Conservation (phyloP, 2,329 filamentous ascomycete genomes). For the Leptosphaerulina australis region DNA sequence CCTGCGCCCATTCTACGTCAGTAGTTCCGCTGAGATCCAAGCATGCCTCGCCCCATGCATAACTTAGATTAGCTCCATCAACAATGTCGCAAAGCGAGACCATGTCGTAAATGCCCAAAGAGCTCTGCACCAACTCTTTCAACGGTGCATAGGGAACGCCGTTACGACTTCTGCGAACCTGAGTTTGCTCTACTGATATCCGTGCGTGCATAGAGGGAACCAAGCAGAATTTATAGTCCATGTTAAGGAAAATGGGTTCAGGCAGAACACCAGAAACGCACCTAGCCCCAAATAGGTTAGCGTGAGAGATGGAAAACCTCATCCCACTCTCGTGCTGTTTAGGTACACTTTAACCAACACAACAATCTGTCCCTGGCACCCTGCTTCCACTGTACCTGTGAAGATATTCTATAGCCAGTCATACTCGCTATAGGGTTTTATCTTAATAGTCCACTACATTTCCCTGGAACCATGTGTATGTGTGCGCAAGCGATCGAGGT, state of each 20-base stretch:
- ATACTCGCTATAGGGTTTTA: too few relatives aligned
- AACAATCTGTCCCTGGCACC: too few relatives aligned
- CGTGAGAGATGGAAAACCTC: too few relatives aligned
- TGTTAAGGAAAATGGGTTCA: too few relatives aligned
- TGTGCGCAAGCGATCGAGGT: neutral
- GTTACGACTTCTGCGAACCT: neutral
- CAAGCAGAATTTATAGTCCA: neutral
- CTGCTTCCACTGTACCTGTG: too few relatives aligned
- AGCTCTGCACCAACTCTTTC: neutral
- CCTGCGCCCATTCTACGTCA: neutral
- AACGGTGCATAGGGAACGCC: neutral
- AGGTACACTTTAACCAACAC: too few relatives aligned
- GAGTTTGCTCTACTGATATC: neutral
- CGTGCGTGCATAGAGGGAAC: neutral
- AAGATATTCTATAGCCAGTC: too few relatives aligned
- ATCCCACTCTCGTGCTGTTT: too few relatives aligned
- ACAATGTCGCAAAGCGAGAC: neutral
- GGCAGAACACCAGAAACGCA: too few relatives aligned
- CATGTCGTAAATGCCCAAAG: neutral
- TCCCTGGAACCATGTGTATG: neutral
- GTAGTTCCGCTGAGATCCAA: neutral
- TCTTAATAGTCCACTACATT: too few relatives aligned
- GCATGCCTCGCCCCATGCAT: neutral
- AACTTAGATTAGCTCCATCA: neutral
- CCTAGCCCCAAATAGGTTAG: too few relatives aligned